phyloP scores from a whole-genome alignment of 768 basidiomycete species.

The Psilocybe subaeruginosa region DNA sequence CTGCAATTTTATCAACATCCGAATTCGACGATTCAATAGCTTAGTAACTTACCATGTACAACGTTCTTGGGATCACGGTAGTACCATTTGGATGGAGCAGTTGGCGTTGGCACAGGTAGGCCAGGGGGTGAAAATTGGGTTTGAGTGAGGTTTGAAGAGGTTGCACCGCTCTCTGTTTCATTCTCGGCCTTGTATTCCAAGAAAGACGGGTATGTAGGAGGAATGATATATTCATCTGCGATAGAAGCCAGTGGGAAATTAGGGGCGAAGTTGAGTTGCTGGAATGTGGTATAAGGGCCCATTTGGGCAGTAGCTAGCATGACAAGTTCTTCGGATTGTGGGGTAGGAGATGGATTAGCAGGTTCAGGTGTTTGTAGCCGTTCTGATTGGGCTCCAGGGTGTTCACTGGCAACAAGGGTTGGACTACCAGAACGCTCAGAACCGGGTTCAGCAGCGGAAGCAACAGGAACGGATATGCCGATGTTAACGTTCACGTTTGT shows the following conservation, averaged over 20 bases:
- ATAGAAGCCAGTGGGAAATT: constrained; percentile 87
- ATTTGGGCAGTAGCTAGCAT: constrained; percentile 70
- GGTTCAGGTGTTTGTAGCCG: constrained; percentile 35
- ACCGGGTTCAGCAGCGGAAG: constrained; percentile 39
- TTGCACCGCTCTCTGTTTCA: constrained; percentile 56
- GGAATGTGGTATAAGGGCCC: constrained; percentile 90
- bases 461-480: constrained; percentile 56
- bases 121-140: constrained; percentile 82
- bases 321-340: constrained; percentile 67
- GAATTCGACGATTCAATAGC: not conserved
- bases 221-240: constrained; percentile 90
- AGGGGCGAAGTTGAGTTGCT: constrained; percentile 85
- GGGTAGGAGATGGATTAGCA: constrained; percentile 32
- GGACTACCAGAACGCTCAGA: constrained; percentile 36
- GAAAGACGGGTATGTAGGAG: constrained; percentile 85
- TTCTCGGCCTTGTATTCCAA: constrained; percentile 66
- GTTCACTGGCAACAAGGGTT: constrained; percentile 43
- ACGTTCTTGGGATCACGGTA: constrained; percentile 84
- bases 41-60: constrained; percentile 64
- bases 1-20: constrained; percentile 37
- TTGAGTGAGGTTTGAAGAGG: constrained; percentile 51
- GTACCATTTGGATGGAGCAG: constrained; percentile 76
- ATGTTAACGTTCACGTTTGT: constrained; percentile 65
- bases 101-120: constrained; percentile 69
- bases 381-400: constrained; percentile 40